Conservation (phyloP, 225 moss, liverwort and hornwort species). For the Sphagnum tenellum region DNA sequence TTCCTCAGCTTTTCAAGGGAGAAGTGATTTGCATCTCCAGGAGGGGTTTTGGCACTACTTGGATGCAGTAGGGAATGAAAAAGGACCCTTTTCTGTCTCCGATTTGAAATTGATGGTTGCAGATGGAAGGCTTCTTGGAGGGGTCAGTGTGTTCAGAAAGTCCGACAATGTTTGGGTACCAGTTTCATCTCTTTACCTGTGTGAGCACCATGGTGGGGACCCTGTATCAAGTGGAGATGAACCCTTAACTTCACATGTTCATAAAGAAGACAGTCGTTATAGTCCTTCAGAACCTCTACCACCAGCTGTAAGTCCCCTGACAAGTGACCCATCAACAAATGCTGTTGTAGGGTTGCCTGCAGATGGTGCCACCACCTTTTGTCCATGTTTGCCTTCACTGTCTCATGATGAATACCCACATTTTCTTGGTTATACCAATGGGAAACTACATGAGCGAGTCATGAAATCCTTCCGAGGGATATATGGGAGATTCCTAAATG, state of each 20-base stretch:
- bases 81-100: constrained; percentile 51
- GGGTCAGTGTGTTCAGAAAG: constrained; percentile 65
- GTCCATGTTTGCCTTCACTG: constrained; percentile 23
- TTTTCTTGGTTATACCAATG: constrained; percentile 68
- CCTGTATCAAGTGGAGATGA: constrained; percentile 11
- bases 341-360: constrained; percentile 13
- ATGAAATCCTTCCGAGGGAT: constrained; percentile 62
- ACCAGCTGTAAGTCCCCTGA: constrained; percentile 10
- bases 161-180: constrained; percentile 63
- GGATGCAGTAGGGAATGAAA: constrained; percentile 64
- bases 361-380: constrained; percentile 9
- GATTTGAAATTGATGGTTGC: constrained; percentile 30
- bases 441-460: constrained; percentile 65
- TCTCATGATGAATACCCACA: constrained; percentile 69
- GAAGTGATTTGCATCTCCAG: constrained; percentile 50
- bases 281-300: constrained; percentile 17
- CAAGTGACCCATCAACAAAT: constrained; percentile 11
- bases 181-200: constrained; percentile 38
- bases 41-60: constrained; percentile 62
- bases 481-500: constrained; percentile 58
- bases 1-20: constrained; percentile 30
- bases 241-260: constrained; percentile 8
- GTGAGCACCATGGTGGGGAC: constrained; percentile 16
- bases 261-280: constrained; percentile 13
- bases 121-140: constrained; percentile 36